Conservation (phyloP, 2,329 filamentous ascomycete genomes). For the Lachnellula arida region DNA sequence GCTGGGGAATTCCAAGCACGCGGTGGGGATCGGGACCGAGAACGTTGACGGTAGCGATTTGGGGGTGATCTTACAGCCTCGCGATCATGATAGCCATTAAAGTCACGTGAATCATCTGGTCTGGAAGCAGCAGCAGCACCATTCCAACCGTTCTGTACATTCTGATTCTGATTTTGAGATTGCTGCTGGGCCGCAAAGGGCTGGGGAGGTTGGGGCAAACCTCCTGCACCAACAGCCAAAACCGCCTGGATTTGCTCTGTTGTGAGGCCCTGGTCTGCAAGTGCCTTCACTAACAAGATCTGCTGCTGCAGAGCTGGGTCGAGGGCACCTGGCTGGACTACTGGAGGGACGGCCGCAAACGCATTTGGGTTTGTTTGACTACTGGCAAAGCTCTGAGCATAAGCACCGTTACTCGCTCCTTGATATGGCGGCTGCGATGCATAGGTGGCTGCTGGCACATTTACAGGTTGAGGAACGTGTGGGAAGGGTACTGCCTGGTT, state of each 20-base stretch:
- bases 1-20: slow-evolving; percentile 57
- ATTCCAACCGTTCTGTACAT: slow-evolving; percentile 38
- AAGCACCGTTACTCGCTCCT: slow-evolving; percentile 35
- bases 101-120: slow-evolving; percentile 49
- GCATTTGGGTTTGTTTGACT: slow-evolving; percentile 33
- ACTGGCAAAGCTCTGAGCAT: slow-evolving; percentile 35
- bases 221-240: slow-evolving; percentile 35
- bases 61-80: slow-evolving; percentile 57
- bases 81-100: slow-evolving; percentile 47
- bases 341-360: slow-evolving; percentile 34
- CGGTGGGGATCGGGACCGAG: slow-evolving; percentile 75
- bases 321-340: slow-evolving; percentile 37
- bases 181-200: slow-evolving; percentile 23
- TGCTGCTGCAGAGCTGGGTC: slow-evolving; percentile 61
- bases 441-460: slow-evolving; percentile 38
- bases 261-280: slow-evolving; percentile 70
- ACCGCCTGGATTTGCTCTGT: slow-evolving; percentile 65
- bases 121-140: slow-evolving; percentile 5
- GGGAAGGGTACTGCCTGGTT: slow-evolving; percentile 30
- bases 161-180: slow-evolving; percentile 28
- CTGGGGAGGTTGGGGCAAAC: slow-evolving; percentile 26
- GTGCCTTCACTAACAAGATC: slow-evolving; percentile 67
- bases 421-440: slow-evolving; percentile 24
- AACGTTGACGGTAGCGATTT: slow-evolving; percentile 51
- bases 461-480: slow-evolving; percentile 54